A percentile compares a stretch with the other conserved stretches of the same genome.
phyloP scores from a whole-genome alignment of 306 rosid species.

The Rosa persica region DNA sequence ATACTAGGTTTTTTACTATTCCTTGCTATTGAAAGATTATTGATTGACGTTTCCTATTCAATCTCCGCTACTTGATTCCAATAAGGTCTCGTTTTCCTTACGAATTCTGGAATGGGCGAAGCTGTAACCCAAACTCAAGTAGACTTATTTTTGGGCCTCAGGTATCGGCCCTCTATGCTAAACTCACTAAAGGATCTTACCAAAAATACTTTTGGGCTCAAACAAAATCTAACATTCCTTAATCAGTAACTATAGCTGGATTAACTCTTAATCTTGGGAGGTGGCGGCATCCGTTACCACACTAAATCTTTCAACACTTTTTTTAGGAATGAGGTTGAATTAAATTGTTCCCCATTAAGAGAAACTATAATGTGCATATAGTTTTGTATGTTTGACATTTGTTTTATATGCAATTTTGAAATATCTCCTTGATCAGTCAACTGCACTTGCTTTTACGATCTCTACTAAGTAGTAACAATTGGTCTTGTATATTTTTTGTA shows the following conservation, averaged over 20 bases:
- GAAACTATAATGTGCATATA: not conserved
- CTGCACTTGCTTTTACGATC: slow-evolving; percentile 2
- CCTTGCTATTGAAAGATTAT: no score
- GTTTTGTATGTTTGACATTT: not conserved
- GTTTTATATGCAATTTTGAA: not conserved
- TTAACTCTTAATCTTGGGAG: not conserved
- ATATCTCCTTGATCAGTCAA: not conserved
- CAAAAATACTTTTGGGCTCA: no score
- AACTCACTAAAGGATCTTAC: no score
- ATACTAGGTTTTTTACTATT: no score
- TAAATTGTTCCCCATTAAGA: not conserved
- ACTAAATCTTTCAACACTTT: not conserved
- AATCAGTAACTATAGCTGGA: not conserved
- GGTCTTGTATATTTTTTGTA: not conserved
- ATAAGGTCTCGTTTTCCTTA: no score
- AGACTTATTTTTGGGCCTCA: no score
- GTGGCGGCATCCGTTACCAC: not conserved
- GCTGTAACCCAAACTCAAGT: no score
- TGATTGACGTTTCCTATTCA: no score
- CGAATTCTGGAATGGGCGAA: no score
- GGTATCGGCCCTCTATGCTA: no score
- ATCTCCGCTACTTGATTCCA: no score
- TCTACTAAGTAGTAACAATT: not conserved
- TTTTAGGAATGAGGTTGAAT: not conserved
- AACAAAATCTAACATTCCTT: not conserved